Evolutionary conservation across 805 yeast species (phyloP).

Genomic region (Ogataea nakhonphanomensis): DNA sequence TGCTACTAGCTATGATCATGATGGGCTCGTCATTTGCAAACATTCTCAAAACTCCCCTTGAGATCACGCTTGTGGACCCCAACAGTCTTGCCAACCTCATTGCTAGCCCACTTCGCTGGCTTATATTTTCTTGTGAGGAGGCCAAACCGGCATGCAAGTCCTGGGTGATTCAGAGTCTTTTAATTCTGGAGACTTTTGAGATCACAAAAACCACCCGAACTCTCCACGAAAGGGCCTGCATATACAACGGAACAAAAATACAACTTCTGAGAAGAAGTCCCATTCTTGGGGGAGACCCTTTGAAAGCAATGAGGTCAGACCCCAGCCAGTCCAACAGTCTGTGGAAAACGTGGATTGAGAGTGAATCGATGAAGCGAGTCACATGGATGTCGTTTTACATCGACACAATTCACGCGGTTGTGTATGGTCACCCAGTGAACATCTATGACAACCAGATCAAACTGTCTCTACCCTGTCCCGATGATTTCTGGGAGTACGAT

Average conservation of each 20-base stretch:
- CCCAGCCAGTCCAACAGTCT: slow-evolving; percentile 18
- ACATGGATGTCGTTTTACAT: slow-evolving; percentile 73
- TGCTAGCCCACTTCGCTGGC: slow-evolving; percentile 43
- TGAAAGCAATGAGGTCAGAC: slow-evolving; percentile 31
- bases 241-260: slow-evolving; percentile 50
- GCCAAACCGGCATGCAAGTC: slow-evolving; percentile 44
- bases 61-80: slow-evolving; percentile 11
- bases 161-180: slow-evolving; percentile 48
- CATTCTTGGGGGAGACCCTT: slow-evolving; percentile 40
- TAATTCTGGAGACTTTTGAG: slow-evolving; percentile 46
- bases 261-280: slow-evolving; percentile 49
- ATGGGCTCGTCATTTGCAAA: slow-evolving; percentile 42
- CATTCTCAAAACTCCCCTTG: slow-evolving; percentile 6
- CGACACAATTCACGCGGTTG: slow-evolving; percentile 68
- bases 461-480: slow-evolving; percentile 55
- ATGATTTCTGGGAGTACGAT: slow-evolving; percentile 44
- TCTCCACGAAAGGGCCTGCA: slow-evolving; percentile 49
- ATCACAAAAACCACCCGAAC: slow-evolving; percentile 41
- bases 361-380: slow-evolving; percentile 68
- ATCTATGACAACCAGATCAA: slow-evolving; percentile 52
- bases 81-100: slow-evolving; percentile 34
- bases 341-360: slow-evolving; percentile 67
- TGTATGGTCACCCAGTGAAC: slow-evolving; percentile 63
- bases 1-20: slow-evolving; percentile 53
- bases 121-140: slow-evolving; percentile 42